These are phyloP conservation scores for Tuber magnatum DNA, from an alignment of 495 filamentous ascomycete species.

Conservation along the genomic window DNA sequence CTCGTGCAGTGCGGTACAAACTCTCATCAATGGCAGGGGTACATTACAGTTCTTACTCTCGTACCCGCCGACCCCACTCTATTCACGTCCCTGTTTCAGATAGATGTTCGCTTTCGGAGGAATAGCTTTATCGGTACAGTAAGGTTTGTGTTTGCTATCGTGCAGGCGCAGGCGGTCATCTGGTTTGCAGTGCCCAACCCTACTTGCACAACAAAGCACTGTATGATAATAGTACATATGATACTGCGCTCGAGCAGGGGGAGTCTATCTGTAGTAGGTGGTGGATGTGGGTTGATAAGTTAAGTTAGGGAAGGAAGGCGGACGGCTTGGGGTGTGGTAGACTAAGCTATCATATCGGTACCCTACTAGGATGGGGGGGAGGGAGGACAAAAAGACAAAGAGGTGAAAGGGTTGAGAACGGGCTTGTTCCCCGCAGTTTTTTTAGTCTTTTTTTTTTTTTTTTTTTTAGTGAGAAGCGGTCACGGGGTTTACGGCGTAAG, in stretches of 20 bases:
- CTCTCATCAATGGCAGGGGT: too few relatives aligned
- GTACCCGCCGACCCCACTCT: neutral
- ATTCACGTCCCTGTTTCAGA: neutral
- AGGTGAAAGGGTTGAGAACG: neutral
- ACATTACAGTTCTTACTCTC: neutral
- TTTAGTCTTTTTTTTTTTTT: neutral
- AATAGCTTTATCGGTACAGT: neutral
- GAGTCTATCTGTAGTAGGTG: neutral
- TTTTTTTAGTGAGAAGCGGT: neutral
- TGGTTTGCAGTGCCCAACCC: too few relatives aligned
- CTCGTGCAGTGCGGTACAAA: too few relatives aligned
- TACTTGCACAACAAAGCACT: too few relatives aligned
- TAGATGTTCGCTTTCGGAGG: neutral
- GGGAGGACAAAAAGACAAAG: neutral
- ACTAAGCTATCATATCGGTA: too few relatives aligned
- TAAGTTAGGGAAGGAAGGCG: neutral
- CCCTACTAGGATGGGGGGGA: too few relatives aligned
- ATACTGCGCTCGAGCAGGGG: too few relatives aligned
- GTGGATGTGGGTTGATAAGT: neutral
- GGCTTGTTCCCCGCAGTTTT: neutral
- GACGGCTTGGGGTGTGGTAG: too few relatives aligned
- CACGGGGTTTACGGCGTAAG: neutral
- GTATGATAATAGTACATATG: neutral
- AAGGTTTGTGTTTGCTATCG: neutral
- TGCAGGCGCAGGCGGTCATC: neutral